Conservation (phyloP, 2,329 filamentous ascomycete species). For the Nemania sp. region DNA sequence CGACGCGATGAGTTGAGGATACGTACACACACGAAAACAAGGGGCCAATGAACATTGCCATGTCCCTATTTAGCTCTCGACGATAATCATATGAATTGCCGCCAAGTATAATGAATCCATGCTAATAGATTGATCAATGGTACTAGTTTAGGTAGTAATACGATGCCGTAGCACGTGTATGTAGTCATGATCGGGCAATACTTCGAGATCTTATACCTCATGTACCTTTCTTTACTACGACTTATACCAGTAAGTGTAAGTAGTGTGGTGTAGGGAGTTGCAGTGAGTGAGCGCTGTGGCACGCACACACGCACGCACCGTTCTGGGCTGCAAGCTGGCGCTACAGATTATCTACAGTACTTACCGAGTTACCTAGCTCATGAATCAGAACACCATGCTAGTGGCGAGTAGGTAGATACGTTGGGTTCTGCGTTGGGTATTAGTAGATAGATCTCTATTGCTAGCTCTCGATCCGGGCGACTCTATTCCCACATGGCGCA, state of each 20-base stretch:
- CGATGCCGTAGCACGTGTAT: background rate
- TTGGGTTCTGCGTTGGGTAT: background rate
- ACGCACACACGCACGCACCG: background rate
- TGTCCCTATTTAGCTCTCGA: background rate
- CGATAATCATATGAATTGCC: conserved; percentile 2
- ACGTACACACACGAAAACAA: background rate
- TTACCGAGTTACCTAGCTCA: too few species aligned
- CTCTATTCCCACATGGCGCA: conserved; percentile 12
- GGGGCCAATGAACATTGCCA: background rate
- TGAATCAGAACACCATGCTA: conserved; percentile 3
- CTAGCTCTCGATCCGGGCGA: background rate
- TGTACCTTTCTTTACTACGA: background rate
- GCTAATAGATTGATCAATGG: conserved; percentile 5
- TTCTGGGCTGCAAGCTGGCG: background rate
- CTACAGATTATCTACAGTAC: too few species aligned
- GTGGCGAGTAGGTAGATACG: background rate
- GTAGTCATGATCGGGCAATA: background rate
- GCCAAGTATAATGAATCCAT: conserved; percentile 14
- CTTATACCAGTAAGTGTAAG: background rate
- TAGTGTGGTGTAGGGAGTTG: background rate
- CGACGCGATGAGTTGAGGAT: conserved; percentile 3
- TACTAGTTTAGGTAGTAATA: conserved; percentile 7
- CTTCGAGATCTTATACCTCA: background rate
- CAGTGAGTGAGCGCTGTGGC: background rate
- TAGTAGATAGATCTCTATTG: background rate